Percentiles rank a stretch among this genome's conserved stretches.
Conservation (phyloP, 2,329 filamentous ascomycete species). For the Tolypocladium pustulatum region DNA sequence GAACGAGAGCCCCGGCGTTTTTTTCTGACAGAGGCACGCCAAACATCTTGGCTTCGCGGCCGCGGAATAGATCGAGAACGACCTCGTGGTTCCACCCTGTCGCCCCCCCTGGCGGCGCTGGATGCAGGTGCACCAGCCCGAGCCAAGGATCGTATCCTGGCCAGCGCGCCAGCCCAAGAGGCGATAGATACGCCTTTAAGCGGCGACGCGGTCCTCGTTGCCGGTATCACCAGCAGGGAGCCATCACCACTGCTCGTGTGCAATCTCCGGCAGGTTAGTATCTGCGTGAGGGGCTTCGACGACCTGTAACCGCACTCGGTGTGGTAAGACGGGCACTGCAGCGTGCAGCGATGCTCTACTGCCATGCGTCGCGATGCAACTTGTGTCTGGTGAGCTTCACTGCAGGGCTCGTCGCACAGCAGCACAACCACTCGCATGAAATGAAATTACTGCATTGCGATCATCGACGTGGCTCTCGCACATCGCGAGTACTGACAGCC, state of each 20-base stretch:
- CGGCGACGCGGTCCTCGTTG: neutral
- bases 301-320: neutral
- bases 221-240: neutral
- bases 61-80: slow-evolving; percentile 1
- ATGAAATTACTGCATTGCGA: neutral
- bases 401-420: neutral
- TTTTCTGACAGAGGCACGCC: neutral
- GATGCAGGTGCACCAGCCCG: neutral
- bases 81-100: neutral
- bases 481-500: neutral
- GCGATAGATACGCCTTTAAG: neutral
- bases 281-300: neutral
- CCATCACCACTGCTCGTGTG: neutral
- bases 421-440: neutral
- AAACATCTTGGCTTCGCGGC: neutral
- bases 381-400: neutral
- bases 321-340: neutral
- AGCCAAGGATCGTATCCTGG: neutral
- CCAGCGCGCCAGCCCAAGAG: neutral
- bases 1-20: neutral
- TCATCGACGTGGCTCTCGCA: neutral
- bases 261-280: neutral
- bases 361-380: neutral
- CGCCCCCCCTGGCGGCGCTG: neutral
- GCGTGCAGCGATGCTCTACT: neutral